Conservation (phyloP, 495 filamentous ascomycete species). For the Corynascus novoguineensis region DNA sequence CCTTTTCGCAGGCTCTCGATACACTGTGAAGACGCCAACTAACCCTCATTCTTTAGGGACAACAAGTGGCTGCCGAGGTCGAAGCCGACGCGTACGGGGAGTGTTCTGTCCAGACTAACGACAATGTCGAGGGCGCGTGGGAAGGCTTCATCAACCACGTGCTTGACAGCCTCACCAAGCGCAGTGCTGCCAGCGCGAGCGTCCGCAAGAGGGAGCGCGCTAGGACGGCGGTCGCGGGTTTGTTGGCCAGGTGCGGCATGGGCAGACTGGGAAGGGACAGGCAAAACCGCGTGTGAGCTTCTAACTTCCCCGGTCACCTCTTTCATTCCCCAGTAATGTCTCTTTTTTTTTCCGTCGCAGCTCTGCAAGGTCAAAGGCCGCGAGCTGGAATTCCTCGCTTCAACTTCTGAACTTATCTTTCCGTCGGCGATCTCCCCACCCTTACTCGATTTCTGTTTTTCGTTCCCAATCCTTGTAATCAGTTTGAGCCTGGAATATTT, state of each 20-base stretch:
- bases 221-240: not conserved
- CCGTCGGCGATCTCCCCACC: not conserved
- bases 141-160: constrained; percentile 13
- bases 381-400: not conserved
- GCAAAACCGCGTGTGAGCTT: not conserved
- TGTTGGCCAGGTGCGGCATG: not conserved
- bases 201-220: not conserved
- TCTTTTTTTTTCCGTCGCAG: not conserved
- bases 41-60: constrained; percentile 5
- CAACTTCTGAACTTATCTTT: not conserved
- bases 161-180: not conserved
- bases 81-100: constrained; percentile 20
- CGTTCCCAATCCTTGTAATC: no score
- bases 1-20: not conserved
- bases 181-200: not conserved
- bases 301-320: not conserved
- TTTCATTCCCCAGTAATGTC: not conserved
- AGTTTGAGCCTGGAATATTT: no score
- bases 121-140: constrained; percentile 17
- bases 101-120: constrained; percentile 21
- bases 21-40: not conserved
- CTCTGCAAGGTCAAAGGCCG: not conserved
- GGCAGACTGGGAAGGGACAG: not conserved
- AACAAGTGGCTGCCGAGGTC: not conserved
- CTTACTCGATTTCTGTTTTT: no score